A percentile compares a stretch with the other conserved stretches of the same genome.
These are phyloP conservation scores for Mortierella sp. DNA, from an alignment of 371 early-diverging fungal genomes.

Conservation along the genomic window DNA sequence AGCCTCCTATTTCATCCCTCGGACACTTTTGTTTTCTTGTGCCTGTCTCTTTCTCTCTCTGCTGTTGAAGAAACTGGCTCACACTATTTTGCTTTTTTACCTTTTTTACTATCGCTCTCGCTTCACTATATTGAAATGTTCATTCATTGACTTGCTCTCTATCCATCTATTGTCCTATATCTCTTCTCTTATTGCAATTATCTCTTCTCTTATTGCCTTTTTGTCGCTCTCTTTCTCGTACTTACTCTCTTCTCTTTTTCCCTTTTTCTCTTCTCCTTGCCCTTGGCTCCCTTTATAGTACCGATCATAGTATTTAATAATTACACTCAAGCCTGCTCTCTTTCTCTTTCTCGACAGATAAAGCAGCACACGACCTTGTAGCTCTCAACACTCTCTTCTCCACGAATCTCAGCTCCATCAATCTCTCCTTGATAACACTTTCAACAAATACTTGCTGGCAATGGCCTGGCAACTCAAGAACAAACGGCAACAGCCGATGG, in stretches of 20 bases:
- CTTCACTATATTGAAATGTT: conserved; percentile 2
- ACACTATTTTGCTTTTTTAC: neutral
- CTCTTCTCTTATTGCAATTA: too few species aligned
- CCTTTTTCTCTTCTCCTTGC: neutral
- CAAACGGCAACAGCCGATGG: conserved; percentile 34
- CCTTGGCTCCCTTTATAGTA: neutral
- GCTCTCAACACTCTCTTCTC: conserved; percentile 4
- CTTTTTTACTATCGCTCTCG: neutral
- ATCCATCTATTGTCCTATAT: too few species aligned
- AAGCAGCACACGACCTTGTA: conserved; percentile 4
- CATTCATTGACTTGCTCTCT: too few species aligned
- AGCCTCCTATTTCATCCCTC: neutral
- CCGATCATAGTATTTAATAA: conserved; percentile 1
- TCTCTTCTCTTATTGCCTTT: neutral
- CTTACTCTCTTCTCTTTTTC: neutral
- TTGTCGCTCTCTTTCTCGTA: neutral
- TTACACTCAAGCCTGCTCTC: neutral
- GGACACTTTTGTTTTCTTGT: neutral
- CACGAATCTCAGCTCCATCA: too few species aligned
- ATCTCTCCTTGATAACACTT: neutral
- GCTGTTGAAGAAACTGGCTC: neutral
- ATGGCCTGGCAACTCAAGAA: conserved; percentile 58
- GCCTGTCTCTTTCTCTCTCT: neutral
- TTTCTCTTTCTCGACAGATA: neutral
- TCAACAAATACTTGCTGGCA: neutral